Evolutionary conservation across 2,329 filamentous ascomycete species (phyloP).

Genomic region (Penicillium sp.): DNA sequence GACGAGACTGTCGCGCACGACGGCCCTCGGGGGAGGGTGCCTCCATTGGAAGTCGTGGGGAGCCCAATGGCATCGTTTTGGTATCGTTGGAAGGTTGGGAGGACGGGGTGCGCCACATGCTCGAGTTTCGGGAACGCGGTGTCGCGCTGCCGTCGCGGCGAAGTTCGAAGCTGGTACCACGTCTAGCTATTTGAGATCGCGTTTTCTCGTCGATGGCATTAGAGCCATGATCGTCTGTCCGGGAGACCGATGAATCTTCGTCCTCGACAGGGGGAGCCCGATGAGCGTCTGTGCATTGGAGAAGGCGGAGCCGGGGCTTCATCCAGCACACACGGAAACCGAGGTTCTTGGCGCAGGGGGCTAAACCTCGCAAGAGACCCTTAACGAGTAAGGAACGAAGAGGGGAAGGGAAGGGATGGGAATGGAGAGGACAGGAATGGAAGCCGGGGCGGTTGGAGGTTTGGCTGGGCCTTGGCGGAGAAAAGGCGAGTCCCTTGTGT

Average conservation of each 20-base stretch:
- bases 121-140: constrained; percentile 41
- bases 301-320: constrained; percentile 35
- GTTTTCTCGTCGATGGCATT: constrained; percentile 34
- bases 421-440: constrained; percentile 7
- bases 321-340: constrained; percentile 34
- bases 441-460: constrained; percentile 9
- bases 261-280: constrained; percentile 45
- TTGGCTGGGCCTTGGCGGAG: constrained; percentile 18
- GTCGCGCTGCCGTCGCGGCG: constrained; percentile 38
- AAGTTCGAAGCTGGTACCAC: constrained; percentile 37
- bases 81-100: constrained; percentile 30
- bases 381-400: constrained; percentile 15
- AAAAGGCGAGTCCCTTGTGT: constrained; percentile 8
- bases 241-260: constrained; percentile 36
- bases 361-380: constrained; percentile 17
- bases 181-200: constrained; percentile 38
- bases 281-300: constrained; percentile 49
- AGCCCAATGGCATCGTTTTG: constrained; percentile 38
- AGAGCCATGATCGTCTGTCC: constrained; percentile 37
- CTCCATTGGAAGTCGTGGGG: constrained; percentile 40
- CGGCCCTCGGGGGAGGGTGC: constrained; percentile 36
- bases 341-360: constrained; percentile 25
- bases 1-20: constrained; percentile 43
- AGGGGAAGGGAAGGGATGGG: constrained; percentile 6
- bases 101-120: constrained; percentile 38